Evolutionary conservation across 306 rosid species (phyloP).

Genomic region (Quercus dentata): DNA sequence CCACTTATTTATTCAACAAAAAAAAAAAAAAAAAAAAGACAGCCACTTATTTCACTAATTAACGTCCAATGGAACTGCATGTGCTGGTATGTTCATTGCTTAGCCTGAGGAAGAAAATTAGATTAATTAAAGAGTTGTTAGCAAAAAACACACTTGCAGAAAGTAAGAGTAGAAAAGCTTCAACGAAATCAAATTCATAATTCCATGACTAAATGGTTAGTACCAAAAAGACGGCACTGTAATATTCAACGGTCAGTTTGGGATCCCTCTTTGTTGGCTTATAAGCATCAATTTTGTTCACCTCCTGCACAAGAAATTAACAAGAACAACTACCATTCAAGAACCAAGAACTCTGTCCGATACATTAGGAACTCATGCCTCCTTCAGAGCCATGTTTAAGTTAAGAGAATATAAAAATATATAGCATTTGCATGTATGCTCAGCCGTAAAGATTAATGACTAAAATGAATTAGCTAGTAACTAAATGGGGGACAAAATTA

Average conservation of each 20-base stretch:
- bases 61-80: neutral
- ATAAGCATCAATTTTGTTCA: constrained; percentile 64
- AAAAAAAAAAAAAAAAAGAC: no score
- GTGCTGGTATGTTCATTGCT: constrained; percentile 23
- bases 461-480: neutral
- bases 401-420: neutral
- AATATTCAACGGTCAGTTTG: constrained; percentile 29
- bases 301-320: constrained; percentile 37
- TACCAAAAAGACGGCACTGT: constrained; percentile 58
- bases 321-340: constrained; percentile 5
- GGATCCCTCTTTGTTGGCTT: constrained; percentile 56
- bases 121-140: neutral
- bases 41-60: no score
- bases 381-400: neutral
- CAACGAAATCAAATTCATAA: neutral
- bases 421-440: neutral
- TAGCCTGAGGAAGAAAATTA: constrained; percentile 27
- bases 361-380: neutral
- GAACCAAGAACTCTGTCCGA: neutral
- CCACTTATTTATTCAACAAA: no score
- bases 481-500: neutral
- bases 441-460: neutral
- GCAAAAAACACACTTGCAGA: neutral
- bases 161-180: neutral
- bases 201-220: neutral